Percentiles rank a stretch among this genome's conserved stretches.
Evolutionary conservation across 2,329 filamentous ascomycete genomes (phyloP).

Genomic region (Orbilia javanica): DNA sequence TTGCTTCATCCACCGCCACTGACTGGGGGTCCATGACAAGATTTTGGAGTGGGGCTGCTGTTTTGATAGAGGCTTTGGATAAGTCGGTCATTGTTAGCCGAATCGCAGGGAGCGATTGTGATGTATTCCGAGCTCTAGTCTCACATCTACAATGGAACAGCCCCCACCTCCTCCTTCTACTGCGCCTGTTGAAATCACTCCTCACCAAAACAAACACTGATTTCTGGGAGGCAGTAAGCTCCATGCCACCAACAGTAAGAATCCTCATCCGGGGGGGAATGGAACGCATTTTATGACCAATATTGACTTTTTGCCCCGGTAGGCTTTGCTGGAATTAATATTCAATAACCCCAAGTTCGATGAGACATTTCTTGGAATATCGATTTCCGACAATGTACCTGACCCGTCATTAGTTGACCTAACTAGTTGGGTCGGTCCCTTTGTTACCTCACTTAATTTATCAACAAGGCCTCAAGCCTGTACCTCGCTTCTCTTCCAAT

Average conservation of each 20-base stretch:
- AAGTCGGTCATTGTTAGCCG: slow-evolving; percentile 61
- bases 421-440: slow-evolving; percentile 61
- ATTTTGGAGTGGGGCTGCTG: slow-evolving; percentile 60
- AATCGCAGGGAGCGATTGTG: slow-evolving; percentile 61
- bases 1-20: slow-evolving; percentile 50
- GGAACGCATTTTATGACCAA: background rate
- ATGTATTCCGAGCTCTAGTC: slow-evolving; percentile 61
- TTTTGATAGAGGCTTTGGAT: slow-evolving; percentile 59
- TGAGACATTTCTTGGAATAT: slow-evolving; percentile 56
- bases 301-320: slow-evolving; percentile 24
- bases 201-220: slow-evolving; percentile 61
- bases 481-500: slow-evolving; percentile 60
- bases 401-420: slow-evolving; percentile 59
- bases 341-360: slow-evolving; percentile 61
- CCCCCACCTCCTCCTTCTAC: slow-evolving; percentile 59
- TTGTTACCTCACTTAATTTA: slow-evolving; percentile 60
- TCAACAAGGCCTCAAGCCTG: slow-evolving; percentile 50
- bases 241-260: slow-evolving; percentile 53
- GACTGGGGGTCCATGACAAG: slow-evolving; percentile 47
- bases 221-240: slow-evolving; percentile 61
- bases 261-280: background rate
- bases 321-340: slow-evolving; percentile 60
- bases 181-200: slow-evolving; percentile 60
- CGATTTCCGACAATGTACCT: slow-evolving; percentile 55
- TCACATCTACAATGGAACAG: slow-evolving; percentile 60